Evolutionary conservation across 768 basidiomycete species (phyloP).

Genomic region (Trametes coccinea): DNA sequence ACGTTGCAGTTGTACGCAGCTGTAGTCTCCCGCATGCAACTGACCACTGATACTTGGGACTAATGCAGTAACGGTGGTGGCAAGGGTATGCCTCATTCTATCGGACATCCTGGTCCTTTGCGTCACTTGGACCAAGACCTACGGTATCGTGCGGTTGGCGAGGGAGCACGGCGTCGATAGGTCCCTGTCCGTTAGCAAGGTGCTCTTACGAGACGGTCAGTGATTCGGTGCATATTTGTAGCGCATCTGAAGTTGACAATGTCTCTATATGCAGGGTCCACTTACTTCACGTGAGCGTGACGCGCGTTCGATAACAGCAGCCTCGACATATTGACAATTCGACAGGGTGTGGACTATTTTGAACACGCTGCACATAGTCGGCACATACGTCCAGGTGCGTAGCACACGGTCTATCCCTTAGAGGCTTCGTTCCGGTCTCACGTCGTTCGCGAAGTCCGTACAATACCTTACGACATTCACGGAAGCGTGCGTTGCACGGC

Average conservation of each 20-base stretch:
- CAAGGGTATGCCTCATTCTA: constrained; percentile 3
- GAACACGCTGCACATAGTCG: constrained; percentile 14
- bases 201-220: constrained; percentile 12
- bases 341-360: constrained; percentile 9
- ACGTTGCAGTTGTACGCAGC: not conserved
- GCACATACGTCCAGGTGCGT: constrained; percentile 3
- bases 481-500: not conserved
- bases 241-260: not conserved
- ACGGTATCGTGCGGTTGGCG: constrained; percentile 13
- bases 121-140: constrained; percentile 16
- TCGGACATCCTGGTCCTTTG: constrained; percentile 11
- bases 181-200: not conserved
- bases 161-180: not conserved
- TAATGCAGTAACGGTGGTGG: constrained; percentile 2
- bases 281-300: constrained; percentile 6
- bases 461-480: constrained; percentile 13
- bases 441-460: not conserved
- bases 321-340: too few species aligned
- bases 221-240: too few species aligned
- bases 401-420: too few species aligned
- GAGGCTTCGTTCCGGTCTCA: not conserved
- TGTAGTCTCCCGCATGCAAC: not conserved
- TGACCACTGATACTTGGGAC: not conserved
- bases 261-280: not conserved
- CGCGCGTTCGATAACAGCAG: not conserved